Evolutionary conservation across 768 basidiomycete genomes (phyloP).

Genomic region (Tremella fuciformis): DNA sequence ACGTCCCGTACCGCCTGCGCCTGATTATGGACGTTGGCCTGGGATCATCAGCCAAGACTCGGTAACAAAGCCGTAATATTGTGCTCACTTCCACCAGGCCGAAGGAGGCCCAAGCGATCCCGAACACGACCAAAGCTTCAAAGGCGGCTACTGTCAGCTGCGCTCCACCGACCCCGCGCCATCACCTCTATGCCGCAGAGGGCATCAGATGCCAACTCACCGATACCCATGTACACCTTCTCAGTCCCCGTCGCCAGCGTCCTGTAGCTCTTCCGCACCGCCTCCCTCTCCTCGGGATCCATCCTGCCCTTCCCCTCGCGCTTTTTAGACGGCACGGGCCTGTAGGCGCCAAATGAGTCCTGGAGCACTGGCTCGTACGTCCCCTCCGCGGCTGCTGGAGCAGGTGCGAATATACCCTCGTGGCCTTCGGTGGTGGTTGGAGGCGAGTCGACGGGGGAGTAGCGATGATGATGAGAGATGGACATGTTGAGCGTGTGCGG

Average conservation of each 20-base stretch:
- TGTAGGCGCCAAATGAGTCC: too few species aligned
- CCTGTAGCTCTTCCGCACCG: conserved; percentile 6
- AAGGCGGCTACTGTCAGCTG: conserved; percentile 17
- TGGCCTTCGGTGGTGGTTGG: too few species aligned
- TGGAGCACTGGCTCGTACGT: too few species aligned
- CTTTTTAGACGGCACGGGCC: too few species aligned
- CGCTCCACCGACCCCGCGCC: too few species aligned
- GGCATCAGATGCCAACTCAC: too few species aligned
- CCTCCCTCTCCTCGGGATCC: conserved; percentile 5
- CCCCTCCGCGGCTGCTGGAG: background rate
- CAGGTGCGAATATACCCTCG: background rate
- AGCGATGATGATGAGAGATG: background rate
- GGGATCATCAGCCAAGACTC: too few species aligned
- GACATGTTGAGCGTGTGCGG: background rate
- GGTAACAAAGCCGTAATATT: too few species aligned
- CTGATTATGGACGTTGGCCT: conserved; percentile 25
- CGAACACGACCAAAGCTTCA: conserved; percentile 29
- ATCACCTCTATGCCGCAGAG: too few species aligned
- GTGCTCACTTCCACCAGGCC: conserved; percentile 26
- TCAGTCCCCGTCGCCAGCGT: conserved; percentile 29
- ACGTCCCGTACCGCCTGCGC: conserved; percentile 27
- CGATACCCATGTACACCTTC: conserved; percentile 38
- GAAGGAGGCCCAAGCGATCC: conserved; percentile 33
- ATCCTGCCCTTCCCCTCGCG: background rate
- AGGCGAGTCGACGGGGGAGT: conserved; percentile 4